Base-by-base conservation (phyloP, 2,329 filamentous ascomycete genomes). In the Phialemonium atrogriseum region DNA sequence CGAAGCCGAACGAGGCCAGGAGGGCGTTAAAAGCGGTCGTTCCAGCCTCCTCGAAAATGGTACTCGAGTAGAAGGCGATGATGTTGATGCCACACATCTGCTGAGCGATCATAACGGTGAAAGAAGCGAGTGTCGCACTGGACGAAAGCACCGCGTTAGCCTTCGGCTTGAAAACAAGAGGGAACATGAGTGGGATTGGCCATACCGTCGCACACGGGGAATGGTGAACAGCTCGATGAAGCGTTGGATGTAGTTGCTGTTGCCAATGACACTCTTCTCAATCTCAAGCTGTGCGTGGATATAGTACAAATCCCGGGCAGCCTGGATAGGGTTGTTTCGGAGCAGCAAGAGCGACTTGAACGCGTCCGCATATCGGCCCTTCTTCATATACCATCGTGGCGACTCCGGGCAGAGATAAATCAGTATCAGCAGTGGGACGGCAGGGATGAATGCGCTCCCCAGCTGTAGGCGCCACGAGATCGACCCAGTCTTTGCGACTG, bases 371-470 rank as follows among this genome's bases (percentile, higher is more conserved):
- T 76, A 68, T 31, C 59, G 60, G 10, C 62, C 62, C 46, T 78
- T 79, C 49, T 78, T 78, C 51, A 82, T 70, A 33, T 66, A 71
- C 76, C 77, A 83, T 32, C 76, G 66, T 3, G 77, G 76, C 2
- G 73, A 78, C 45, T 80, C 75, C 0, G 76, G 76, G 40, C 74
- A 79, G 41, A 78, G 65, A 41, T 61, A 82, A 16, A 80, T 59
- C 9, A 60, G 55, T 1, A 74, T 11, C 8, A 77, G 49, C 5
- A 83, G 58, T 7, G 77, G 75, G 2, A 83, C 52, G 0, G 77
- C 74, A 1, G 78, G 77, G 21, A 80, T 68, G 30, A 80, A 74
- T 3, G 79, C 75, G 3, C 76, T 78, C 8, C 66, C 76, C 6
- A 82, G 56, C 46, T 79, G 77, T 17, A 77, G 61, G 30, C 77